These are phyloP conservation scores for Jimgerdemannia flammicorona DNA, from an alignment of 192 early-diverging fungal genomes.

Conservation along the genomic window DNA sequence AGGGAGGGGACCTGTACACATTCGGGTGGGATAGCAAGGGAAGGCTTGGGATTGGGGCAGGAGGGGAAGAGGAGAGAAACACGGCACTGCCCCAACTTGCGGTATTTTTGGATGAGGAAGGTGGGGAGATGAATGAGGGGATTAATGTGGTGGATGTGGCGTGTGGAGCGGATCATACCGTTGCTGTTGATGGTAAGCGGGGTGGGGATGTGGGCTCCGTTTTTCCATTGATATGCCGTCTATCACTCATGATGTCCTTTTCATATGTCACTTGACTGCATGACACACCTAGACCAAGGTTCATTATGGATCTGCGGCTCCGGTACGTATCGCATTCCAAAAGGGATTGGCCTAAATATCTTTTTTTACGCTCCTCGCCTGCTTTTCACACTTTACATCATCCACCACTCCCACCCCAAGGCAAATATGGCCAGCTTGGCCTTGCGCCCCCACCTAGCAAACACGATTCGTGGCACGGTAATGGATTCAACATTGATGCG, in stretches of 20 bases:
- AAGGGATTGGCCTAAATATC: background rate
- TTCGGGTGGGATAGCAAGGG: background rate
- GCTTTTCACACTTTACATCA: background rate
- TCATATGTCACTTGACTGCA: too few species aligned
- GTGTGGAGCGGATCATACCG: background rate
- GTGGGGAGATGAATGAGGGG: background rate
- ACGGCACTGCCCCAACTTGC: background rate
- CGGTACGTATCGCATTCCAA: background rate
- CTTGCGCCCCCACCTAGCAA: background rate
- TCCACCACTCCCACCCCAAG: background rate
- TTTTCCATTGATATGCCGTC: too few species aligned
- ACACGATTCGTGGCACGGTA: too few species aligned
- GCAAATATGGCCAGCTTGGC: background rate
- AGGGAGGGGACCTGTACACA: background rate
- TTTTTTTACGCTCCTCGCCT: too few species aligned
- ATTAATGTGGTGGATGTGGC: background rate
- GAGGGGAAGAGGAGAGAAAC: background rate
- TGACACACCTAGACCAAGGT: background rate
- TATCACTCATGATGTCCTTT: background rate
- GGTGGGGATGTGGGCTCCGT: background rate
- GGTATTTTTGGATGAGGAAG: background rate
- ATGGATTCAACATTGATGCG: background rate
- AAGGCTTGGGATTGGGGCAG: background rate
- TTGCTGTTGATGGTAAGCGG: background rate
- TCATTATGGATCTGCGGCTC: background rate